Base-by-base conservation (phyloP, 2,329 filamentous ascomycete genomes). In the Saccharata proteae region DNA sequence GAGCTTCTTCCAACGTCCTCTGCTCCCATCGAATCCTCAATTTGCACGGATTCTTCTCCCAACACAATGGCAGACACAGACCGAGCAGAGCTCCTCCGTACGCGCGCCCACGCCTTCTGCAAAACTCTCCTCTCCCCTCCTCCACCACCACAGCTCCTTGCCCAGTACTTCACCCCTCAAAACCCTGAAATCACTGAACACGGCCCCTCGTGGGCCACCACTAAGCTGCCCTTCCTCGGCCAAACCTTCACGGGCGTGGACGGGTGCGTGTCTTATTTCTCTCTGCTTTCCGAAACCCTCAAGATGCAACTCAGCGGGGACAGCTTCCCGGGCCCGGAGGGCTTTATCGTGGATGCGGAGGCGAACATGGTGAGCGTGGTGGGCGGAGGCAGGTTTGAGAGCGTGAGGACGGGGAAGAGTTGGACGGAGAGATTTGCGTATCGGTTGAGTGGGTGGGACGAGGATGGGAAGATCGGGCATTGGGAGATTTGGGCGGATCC, bases 401-500 rank as follows among this genome's bases (percentile, higher is more conserved):
- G 51, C 24, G 41, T 45, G 30, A 54, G 51, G 41, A 60, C 58
- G 10, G 57, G 56, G 5, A 58, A 48, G 38, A 40, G 38, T 5
- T 61, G 57, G 57, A 44, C 57, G 11, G 57, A 61, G 39, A 38
- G 47, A 11, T 61, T 61, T 24, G 52, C 59, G 9, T 57, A 59
- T 41, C 39, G 51, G 28, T 47, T 61, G 26, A 55, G 57, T 40
- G 53, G 35, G 6, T 61, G 58, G 37, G 53, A 61, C 42, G 42
- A 42, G 5, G 38, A 52, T 12, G 55, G 54, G 0, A 55, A 39
- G 43, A 54, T 61, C 37, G 57, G 55, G 16, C 47, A 53, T 40
- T 59, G 56, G 55, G 56, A 62, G 42, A 57, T 61, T 30, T 62
- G 58, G 57, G 57, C 54, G 10, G 58, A 62, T 48, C 55, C 54